phyloP scores from a whole-genome alignment of 2,329 filamentous ascomycete genomes.

The Cladorrhinum sp. region DNA sequence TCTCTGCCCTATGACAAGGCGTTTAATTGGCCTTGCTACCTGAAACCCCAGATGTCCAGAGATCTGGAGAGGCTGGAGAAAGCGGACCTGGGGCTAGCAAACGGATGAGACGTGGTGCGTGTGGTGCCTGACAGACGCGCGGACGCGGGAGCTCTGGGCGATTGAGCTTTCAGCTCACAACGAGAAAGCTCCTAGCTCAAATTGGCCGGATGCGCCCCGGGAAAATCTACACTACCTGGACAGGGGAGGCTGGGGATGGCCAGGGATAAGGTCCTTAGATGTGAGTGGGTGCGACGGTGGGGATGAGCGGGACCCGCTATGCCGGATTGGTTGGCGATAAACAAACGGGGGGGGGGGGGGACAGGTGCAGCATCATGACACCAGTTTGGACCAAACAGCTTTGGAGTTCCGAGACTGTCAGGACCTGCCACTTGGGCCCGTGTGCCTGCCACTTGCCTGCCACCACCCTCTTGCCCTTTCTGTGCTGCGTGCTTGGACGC shows the following conservation, averaged over 20 bases:
- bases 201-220: conserved; percentile 21
- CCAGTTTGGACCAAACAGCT: conserved; percentile 16
- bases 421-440: background rate
- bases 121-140: background rate
- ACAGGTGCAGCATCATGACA: conserved; percentile 28
- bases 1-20: conserved; percentile 2
- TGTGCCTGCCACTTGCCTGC: conserved; percentile 5
- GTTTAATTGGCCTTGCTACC: background rate
- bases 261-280: background rate
- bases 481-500: conserved; percentile 18
- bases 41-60: background rate
- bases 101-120: background rate
- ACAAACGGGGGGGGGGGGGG: conserved; percentile 20
- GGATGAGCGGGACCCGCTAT: conserved; percentile 21
- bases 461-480: conserved; percentile 7
- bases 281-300: background rate
- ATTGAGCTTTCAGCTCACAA: conserved; percentile 19
- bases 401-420: conserved; percentile 17
- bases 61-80: conserved; percentile 17
- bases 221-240: conserved; percentile 14
- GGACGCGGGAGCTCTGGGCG: background rate
- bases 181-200: conserved; percentile 20
- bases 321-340: conserved; percentile 26
- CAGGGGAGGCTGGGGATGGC: conserved; percentile 17
- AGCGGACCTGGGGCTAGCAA: background rate